These are phyloP conservation scores for Cladosporium sp. DNA, from an alignment of 2,329 filamentous ascomycete species.

Conservation along the genomic window DNA sequence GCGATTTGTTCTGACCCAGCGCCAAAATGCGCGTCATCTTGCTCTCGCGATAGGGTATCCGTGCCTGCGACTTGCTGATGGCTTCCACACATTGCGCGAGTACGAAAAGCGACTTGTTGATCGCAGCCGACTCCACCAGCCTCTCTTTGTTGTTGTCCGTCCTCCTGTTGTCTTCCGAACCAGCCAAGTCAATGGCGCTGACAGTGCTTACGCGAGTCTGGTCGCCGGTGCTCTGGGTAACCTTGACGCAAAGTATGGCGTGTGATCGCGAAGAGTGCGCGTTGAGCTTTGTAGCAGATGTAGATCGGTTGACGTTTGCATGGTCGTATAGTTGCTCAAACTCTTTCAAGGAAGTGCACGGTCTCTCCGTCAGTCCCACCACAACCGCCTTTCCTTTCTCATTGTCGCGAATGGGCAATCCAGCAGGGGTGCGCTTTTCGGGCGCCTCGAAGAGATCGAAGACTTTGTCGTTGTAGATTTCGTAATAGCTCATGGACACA, in stretches of 20 bases:
- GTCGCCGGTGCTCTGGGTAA: constrained; percentile 85
- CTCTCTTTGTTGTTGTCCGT: constrained; percentile 95
- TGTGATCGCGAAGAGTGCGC: constrained; percentile 98
- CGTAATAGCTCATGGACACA: constrained; percentile 87
- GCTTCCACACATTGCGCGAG: constrained; percentile 98
- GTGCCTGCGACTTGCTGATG: constrained; percentile 82
- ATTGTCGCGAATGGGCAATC: constrained; percentile 90
- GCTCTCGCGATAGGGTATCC: constrained; percentile 96
- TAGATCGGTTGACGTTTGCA: constrained; percentile 90
- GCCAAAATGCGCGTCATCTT: constrained; percentile 92
- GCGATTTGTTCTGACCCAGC: constrained; percentile 85
- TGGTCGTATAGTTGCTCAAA: constrained; percentile 99
- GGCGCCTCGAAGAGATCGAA: constrained; percentile 81
- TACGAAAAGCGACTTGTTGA: constrained; percentile 98
- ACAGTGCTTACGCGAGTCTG: constrained; percentile 97
- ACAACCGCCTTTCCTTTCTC: constrained; percentile 90
- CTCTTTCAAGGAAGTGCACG: constrained; percentile 77
- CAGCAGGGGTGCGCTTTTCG: constrained; percentile 72
- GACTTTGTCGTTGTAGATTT: constrained; percentile 99
- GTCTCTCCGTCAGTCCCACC: constrained; percentile 81
- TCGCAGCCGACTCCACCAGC: constrained; percentile 91
- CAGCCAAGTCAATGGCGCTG: constrained; percentile 96
- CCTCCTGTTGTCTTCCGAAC: constrained; percentile 90
- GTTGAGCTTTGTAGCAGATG: constrained; percentile 95
- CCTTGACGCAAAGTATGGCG: constrained; percentile 94